Conservation (phyloP, 2,329 filamentous ascomycete genomes). For the Penicillium sp. region DNA sequence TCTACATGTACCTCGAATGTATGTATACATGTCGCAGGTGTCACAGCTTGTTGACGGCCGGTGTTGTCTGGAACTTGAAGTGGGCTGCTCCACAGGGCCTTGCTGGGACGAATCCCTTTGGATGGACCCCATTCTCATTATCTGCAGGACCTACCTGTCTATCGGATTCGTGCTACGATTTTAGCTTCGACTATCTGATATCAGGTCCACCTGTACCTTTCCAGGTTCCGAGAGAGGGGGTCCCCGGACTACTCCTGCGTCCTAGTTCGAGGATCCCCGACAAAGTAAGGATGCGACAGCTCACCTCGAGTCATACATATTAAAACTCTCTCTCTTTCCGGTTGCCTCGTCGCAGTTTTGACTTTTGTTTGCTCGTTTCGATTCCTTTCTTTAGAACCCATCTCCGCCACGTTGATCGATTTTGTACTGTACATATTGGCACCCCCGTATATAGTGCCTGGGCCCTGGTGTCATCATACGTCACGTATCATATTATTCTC, state of each 20-base stretch:
- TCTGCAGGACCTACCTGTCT: slow-evolving; percentile 8
- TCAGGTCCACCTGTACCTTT: slow-evolving; percentile 14
- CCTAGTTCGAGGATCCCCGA: slow-evolving; percentile 17
- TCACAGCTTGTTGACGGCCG: neutral
- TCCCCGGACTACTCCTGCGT: slow-evolving; percentile 13
- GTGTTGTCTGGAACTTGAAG: neutral
- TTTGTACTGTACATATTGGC: slow-evolving; percentile 17
- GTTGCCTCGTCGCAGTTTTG: slow-evolving; percentile 17
- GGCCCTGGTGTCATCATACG: slow-evolving; percentile 9
- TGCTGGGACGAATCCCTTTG: slow-evolving; percentile 2
- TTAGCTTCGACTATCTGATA: slow-evolving; percentile 20
- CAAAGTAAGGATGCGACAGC: slow-evolving; percentile 19
- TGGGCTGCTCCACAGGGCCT: neutral
- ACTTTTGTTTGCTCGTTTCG: slow-evolving; percentile 1
- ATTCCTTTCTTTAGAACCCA: slow-evolving; percentile 1
- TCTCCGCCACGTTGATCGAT: neutral
- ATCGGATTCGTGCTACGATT: slow-evolving; percentile 13
- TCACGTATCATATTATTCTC: neutral
- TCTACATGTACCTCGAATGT: neutral
- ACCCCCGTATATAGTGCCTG: slow-evolving; percentile 19
- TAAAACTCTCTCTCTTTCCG: slow-evolving; percentile 18
- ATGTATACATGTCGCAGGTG: slow-evolving; percentile 1
- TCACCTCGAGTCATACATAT: slow-evolving; percentile 13
- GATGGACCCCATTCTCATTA: slow-evolving; percentile 3
- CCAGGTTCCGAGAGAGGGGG: slow-evolving; percentile 14